Conservation (phyloP, 495 filamentous ascomycete genomes). For the Saxispiralis lemnorum region DNA sequence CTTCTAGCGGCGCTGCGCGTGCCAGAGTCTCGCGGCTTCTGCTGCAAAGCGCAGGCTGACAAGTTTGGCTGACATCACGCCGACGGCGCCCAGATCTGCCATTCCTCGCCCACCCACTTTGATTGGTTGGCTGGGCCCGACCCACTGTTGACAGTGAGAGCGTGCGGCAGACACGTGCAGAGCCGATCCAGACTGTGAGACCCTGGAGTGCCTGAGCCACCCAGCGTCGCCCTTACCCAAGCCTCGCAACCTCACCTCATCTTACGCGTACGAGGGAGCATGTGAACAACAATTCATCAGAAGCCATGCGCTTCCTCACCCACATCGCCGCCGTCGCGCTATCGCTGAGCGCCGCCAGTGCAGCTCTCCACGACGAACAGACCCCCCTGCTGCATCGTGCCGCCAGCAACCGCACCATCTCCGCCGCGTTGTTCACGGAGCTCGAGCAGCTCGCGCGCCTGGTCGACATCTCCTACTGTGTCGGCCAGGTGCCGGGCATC, state of each 20-base stretch:
- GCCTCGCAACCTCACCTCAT: background rate
- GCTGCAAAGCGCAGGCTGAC: too few species aligned
- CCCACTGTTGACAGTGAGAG: too few species aligned
- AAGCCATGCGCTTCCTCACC: background rate
- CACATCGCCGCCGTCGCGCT: background rate
- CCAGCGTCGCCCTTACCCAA: too few species aligned
- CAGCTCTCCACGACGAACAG: slow-evolving; percentile 7
- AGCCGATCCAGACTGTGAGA: too few species aligned
- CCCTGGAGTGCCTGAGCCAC: too few species aligned
- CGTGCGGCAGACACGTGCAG: too few species aligned
- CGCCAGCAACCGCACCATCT: slow-evolving; percentile 31
- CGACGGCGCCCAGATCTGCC: too few species aligned
- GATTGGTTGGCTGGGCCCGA: too few species aligned
- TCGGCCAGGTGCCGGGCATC: slow-evolving; percentile 59
- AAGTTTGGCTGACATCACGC: too few species aligned
- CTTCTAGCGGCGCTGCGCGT: too few species aligned
- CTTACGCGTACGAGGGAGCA: background rate
- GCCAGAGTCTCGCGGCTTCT: too few species aligned
- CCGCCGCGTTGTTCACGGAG: slow-evolving; percentile 51
- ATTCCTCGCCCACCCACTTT: too few species aligned
- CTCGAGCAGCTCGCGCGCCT: slow-evolving; percentile 73
- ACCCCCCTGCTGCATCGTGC: slow-evolving; percentile 11
- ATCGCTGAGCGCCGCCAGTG: background rate
- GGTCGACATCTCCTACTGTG: slow-evolving; percentile 90
- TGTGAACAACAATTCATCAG: background rate